Base-by-base conservation (phyloP, 805 yeast species). In the Barnettozyma sp. region DNA sequence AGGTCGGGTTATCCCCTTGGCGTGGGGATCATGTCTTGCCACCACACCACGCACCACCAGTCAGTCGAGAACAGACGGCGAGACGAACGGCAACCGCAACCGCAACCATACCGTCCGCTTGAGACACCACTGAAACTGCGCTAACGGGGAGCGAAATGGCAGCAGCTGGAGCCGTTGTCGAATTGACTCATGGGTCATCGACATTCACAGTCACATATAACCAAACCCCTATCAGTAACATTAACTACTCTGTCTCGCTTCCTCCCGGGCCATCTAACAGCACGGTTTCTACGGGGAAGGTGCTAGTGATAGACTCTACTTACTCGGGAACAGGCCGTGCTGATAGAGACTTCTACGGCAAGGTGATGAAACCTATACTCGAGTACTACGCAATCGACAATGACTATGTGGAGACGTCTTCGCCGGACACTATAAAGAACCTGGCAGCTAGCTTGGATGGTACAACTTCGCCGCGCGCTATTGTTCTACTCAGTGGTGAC, bases 401-500 rank as follows among this genome's bases (percentile, higher is more conserved):
- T 43, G 40, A 41, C 1, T 71, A 73, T 41, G 14, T 70, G n/a
- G 52, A 54, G 28, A 77, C 87, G 0, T 46, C 49, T 0, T 50
- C 66, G 5, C 39, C 54, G 2, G 36, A 50, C n/a, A 57, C 71
- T 1, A 66, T 77, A 6, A 32, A 47, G 2, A 52, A 63, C n/a
- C 58, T 65, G 42, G 74, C 76, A 0, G 22, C 38, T 9, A 5
- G 38, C 21, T 1, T 41, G 72, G 6, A 44, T 50, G n/a, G 23
- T 34, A 0, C 35, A 46, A 0, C 22, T 7, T 12, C 30, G 4
- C 22, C 39, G 16, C 18, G 16, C 17, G 70, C 82, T 1, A 59
- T 82, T 8, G 52, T 83, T 3, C 60, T 87, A 23, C 56, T 88
- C 7, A 81, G 94, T 25, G 97, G 97, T 2, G 97, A 88, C 52